phyloP scores from a whole-genome alignment of 179 eudicot genomes.

The Carnegiea gigantea region DNA sequence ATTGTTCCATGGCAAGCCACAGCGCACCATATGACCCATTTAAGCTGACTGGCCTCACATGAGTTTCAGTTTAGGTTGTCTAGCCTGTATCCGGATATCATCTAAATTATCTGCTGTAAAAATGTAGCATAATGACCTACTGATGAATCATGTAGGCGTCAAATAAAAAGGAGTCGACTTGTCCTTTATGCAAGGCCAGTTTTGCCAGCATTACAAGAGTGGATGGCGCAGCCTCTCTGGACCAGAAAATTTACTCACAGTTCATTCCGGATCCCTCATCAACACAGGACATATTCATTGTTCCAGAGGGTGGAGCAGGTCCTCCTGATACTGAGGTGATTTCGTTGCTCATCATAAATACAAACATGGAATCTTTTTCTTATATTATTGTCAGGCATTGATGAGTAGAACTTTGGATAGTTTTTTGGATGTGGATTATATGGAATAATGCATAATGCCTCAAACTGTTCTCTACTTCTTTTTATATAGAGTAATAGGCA shows the following conservation, averaged over 20 bases:
- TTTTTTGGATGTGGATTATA: no score
- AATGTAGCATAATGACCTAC: constrained; percentile 7
- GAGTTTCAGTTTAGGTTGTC: background rate
- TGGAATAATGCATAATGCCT: background rate
- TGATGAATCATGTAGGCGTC: constrained; percentile 38
- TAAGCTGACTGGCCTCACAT: background rate
- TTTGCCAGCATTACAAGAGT: constrained; percentile 67
- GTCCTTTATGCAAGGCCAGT: constrained; percentile 81
- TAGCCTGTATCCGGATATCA: background rate
- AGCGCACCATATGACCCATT: background rate
- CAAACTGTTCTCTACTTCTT: background rate
- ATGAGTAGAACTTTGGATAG: no score
- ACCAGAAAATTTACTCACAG: constrained; percentile 89
- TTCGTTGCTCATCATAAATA: background rate
- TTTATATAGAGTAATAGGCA: background rate
- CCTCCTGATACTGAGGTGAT: constrained; percentile 39
- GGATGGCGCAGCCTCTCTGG: constrained; percentile 53
- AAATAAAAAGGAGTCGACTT: constrained; percentile 56
- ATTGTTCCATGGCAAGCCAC: background rate
- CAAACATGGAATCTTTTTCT: background rate
- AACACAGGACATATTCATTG: constrained; percentile 47
- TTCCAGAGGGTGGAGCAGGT: constrained; percentile 43
- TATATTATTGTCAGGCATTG: background rate
- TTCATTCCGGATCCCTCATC: constrained; percentile 54
- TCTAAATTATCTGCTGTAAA: background rate